Base-by-base conservation (phyloP, 345 rosid genomes). In the Eucalyptus globulus region DNA sequence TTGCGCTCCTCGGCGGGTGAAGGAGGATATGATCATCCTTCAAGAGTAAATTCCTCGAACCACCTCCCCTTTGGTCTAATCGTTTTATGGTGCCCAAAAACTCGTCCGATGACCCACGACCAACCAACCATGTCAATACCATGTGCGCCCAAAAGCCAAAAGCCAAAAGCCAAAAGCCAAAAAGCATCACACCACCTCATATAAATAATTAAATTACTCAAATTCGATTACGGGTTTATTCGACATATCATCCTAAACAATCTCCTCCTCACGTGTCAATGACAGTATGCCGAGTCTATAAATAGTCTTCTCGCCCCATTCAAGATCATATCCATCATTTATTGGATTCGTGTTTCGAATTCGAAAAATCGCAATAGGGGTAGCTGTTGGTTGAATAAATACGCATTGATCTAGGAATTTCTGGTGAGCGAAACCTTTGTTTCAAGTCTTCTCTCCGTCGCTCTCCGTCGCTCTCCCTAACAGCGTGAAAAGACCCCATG, bases 211-310 rank as follows among this genome's bases (percentile, higher is more conserved):
- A 56, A 9, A 34, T 5, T 34, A 69, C 0, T 5, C 9, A 16
- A 40, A 2, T 69, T 34, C 2, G 1, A 31, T 31, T 34, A 19
- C 2, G 7, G 3, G 2, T 34, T 34, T 34, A 27, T 60, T 13
- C 16, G 3, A 13, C 15, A 5, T 29, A 27, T 27, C 24, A 2
- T 16, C 1, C 3, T 72, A 22, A 34, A 34, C 1, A 69, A 16
- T 34, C 26, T 69, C 26, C 5, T 21, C 6, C 29, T 69, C 2
- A 2, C 44, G 1, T 17, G 0, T 1, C 8, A 72, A 22, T 1
- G 3, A 34, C 24, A 0, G 4, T 2, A 26, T 56, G 17, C 0
- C 7, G 22, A 4, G 10, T 34, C 43, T 8, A 9, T 17, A 7
- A 72, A 72, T 34, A 34, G 7, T 19, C 6, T 3, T 5, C 24